Conservation (phyloP, 768 basidiomycete genomes). For the Chiua virens region DNA sequence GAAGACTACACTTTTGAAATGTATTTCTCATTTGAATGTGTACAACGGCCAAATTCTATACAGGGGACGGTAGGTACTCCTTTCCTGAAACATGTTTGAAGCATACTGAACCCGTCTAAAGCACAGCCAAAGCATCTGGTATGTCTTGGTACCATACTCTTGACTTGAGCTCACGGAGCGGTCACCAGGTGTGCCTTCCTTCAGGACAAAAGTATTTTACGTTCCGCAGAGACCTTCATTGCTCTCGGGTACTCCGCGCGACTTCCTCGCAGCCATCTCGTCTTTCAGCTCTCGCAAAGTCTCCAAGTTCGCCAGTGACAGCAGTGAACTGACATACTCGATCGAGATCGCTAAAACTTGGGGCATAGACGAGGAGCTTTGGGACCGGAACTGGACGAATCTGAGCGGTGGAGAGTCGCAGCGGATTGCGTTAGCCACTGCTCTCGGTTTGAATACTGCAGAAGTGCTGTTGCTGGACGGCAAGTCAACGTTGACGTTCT, state of each 20-base stretch:
- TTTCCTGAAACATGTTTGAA: not conserved
- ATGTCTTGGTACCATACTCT: slow-evolving; percentile 13
- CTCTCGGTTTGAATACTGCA: slow-evolving; percentile 69
- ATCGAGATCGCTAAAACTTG: slow-evolving; percentile 59
- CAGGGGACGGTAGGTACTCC: slow-evolving; percentile 56
- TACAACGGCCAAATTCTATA: slow-evolving; percentile 67
- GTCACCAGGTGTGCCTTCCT: slow-evolving; percentile 67
- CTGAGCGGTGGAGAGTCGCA: slow-evolving; percentile 89
- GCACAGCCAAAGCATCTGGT: slow-evolving; percentile 53
- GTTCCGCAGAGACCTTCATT: slow-evolving; percentile 87
- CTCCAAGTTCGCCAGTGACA: slow-evolving; percentile 21
- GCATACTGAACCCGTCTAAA: slow-evolving; percentile 21
- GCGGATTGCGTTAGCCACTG: slow-evolving; percentile 75
- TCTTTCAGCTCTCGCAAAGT: slow-evolving; percentile 48
- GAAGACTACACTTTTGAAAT: slow-evolving; percentile 81
- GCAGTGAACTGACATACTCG: slow-evolving; percentile 36
- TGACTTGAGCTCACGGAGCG: not conserved
- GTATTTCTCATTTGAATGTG: slow-evolving; percentile 74
- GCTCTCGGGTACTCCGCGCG: slow-evolving; percentile 76
- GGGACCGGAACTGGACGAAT: slow-evolving; percentile 77
- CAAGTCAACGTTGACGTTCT: slow-evolving; percentile 30
- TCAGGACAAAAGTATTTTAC: slow-evolving; percentile 79
- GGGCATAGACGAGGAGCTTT: slow-evolving; percentile 67
- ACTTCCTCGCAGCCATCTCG: slow-evolving; percentile 61
- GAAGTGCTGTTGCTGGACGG: slow-evolving; percentile 83